Evolutionary conservation across 2,329 filamentous ascomycete genomes (phyloP).

Genomic region (Monilinia polystroma): DNA sequence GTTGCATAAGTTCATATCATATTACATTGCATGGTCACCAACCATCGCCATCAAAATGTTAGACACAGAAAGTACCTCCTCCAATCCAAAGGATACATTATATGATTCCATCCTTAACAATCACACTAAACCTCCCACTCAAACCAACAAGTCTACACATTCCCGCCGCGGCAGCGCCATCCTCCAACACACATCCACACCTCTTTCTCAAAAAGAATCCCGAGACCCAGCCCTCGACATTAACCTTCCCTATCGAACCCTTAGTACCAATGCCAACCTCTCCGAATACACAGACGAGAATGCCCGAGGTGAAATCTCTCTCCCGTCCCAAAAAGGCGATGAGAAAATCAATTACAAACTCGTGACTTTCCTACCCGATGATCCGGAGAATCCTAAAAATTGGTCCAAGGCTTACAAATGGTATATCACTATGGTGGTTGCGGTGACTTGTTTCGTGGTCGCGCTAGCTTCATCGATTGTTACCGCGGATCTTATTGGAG

Average conservation of each 20-base stretch:
- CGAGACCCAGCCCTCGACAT: conserved; percentile 43
- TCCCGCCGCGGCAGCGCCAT: conserved; percentile 25
- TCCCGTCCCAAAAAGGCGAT: not conserved
- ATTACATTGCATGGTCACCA: conserved; percentile 1
- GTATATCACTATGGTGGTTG: conserved; percentile 84
- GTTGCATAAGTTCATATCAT: not conserved
- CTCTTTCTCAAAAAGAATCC: conserved; percentile 34
- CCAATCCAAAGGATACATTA: conserved; percentile 2
- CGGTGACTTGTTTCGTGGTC: conserved; percentile 69
- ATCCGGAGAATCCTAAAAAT: conserved; percentile 81
- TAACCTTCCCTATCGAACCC: conserved; percentile 64
- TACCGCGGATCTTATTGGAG: conserved; percentile 70
- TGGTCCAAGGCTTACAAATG: conserved; percentile 78
- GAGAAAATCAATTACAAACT: conserved; percentile 50
- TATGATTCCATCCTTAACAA: not conserved
- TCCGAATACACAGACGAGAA: conserved; percentile 67
- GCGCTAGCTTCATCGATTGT: conserved; percentile 68
- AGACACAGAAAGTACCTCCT: conserved; percentile 12
- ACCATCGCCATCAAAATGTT: not conserved
- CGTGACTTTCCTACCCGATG: conserved; percentile 65
- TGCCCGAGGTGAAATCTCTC: conserved; percentile 55
- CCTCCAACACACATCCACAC: not conserved
- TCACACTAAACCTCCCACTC: not conserved
- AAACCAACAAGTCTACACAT: not conserved
- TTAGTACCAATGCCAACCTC: conserved; percentile 60